Base-by-base conservation (phyloP, 2,329 filamentous ascomycete species). In the Hymenoscyphus fraxineus region DNA sequence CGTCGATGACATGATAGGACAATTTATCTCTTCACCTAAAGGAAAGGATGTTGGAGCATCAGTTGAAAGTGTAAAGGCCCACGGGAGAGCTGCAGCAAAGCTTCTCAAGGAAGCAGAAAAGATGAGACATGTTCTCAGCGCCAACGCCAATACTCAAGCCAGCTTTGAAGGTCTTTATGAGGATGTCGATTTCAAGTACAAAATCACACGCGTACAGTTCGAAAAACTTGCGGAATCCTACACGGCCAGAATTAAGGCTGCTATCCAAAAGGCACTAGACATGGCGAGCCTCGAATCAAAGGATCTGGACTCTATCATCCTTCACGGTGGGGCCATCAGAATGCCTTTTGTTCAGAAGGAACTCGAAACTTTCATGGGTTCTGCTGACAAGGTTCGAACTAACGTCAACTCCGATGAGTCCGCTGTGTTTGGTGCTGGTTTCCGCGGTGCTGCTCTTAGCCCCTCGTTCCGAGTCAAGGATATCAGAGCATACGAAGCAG, bases 331-430 rank as follows among this genome's bases (percentile, higher is more conserved):
- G 71, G 89, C 89, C 56, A 89, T 92, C 57, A 88, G 95, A 66
- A 98, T 94, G 9, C 95, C 95, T 0, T 97, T 98, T 72, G 92
- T 99, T 12, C 94, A 98, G 77, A 94, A 89, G 78, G 85, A 90
- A 72, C 86, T 99, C 16, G 93, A 97, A 78, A 85, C 87, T 67
- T 78, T 91, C 55, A 85, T 88, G 60, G 90, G 91, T 44, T 85
- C 83, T 19, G 78, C 87, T 7, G 87, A 90, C 60, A 97, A 96
- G 81, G 83, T 99, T 65, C 89, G 93, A 69, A 90, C 89, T 74
- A 99, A 96, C 72, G 95, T 99, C 75, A 99, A 99, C 79, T 91
- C 94, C 12, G 95, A 99, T 73, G 95, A 99, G 79, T 90, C 95
- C 31, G 95, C 95, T 60, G 95, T 96, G 10, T 96, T 98, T 77